phyloP scores from a whole-genome alignment of 2,329 filamentous ascomycete species.

The Leptographium galeiforme region DNA sequence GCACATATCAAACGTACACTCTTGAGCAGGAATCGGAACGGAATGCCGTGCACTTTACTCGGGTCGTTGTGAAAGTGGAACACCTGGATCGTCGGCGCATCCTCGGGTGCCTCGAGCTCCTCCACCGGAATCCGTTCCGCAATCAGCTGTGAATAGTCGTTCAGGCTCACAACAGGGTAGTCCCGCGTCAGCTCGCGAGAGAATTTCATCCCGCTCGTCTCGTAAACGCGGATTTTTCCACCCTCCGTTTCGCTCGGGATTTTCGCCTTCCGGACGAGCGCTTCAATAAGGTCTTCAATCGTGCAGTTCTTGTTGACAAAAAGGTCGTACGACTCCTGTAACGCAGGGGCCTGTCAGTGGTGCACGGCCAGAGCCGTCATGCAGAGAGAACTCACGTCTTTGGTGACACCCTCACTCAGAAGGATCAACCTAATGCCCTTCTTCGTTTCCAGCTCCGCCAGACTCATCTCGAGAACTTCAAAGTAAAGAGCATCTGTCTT shows the following conservation, averaged over 20 bases:
- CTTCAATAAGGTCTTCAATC: conserved; percentile 63
- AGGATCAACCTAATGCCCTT: conserved; percentile 73
- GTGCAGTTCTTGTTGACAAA: conserved; percentile 79
- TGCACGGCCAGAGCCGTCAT: no score
- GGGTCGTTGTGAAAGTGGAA: conserved; percentile 92
- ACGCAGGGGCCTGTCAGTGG: conserved; percentile 11
- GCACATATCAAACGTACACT: conserved; percentile 37
- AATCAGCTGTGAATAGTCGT: conserved; percentile 72
- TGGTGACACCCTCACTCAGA: conserved; percentile 79
- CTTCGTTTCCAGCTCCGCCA: conserved; percentile 87
- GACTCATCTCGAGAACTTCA: conserved; percentile 85
- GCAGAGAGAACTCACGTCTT: conserved; percentile 49
- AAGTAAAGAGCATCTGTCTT: conserved; percentile 73
- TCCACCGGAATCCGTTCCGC: conserved; percentile 71
- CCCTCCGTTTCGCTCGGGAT: conserved; percentile 60
- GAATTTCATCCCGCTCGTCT: conserved; percentile 70
- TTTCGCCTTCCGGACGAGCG: conserved; percentile 66
- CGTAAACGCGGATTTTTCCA: conserved; percentile 65
- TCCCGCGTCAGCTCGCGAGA: conserved; percentile 62
- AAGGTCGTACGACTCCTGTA: conserved; percentile 62
- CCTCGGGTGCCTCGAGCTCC: conserved; percentile 40
- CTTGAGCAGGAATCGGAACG: conserved; percentile 79
- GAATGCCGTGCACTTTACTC: conserved; percentile 70
- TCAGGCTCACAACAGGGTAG: conserved; percentile 65
- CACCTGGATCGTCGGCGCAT: conserved; percentile 54